Conservation (phyloP, 345 rosid species). For the Eucalyptus camaldulensis region DNA sequence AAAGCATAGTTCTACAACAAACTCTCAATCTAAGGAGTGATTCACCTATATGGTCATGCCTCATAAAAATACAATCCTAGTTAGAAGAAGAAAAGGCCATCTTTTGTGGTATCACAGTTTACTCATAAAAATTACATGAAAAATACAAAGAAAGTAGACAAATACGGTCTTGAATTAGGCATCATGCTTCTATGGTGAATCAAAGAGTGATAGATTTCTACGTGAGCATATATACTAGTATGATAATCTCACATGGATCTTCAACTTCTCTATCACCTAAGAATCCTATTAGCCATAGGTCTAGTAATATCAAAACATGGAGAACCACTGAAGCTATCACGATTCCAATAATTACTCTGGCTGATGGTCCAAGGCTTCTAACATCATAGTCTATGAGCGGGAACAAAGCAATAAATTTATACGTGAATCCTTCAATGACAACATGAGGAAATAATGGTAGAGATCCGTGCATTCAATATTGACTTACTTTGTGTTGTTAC, state of each 20-base stretch:
- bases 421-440: neutral
- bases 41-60: neutral
- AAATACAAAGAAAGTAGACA: neutral
- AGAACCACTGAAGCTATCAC: slow-evolving; percentile 32
- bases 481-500: slow-evolving; percentile 64
- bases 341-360: slow-evolving; percentile 59
- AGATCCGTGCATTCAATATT: neutral
- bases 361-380: slow-evolving; percentile 38
- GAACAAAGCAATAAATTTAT: neutral
- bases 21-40: neutral
- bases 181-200: neutral
- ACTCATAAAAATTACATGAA: neutral
- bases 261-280: slow-evolving; percentile 40
- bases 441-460: neutral
- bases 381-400: slow-evolving; percentile 46
- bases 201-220: neutral
- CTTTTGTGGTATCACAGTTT: neutral
- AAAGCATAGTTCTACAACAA: neutral
- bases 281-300: slow-evolving; percentile 37
- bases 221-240: neutral
- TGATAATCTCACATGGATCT: slow-evolving; percentile 30
- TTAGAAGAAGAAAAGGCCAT: neutral
- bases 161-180: neutral
- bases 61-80: neutral
- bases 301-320: slow-evolving; percentile 18